Conservation (phyloP, 2,329 filamentous ascomycete genomes). For the Sporothrix variecibatus region DNA sequence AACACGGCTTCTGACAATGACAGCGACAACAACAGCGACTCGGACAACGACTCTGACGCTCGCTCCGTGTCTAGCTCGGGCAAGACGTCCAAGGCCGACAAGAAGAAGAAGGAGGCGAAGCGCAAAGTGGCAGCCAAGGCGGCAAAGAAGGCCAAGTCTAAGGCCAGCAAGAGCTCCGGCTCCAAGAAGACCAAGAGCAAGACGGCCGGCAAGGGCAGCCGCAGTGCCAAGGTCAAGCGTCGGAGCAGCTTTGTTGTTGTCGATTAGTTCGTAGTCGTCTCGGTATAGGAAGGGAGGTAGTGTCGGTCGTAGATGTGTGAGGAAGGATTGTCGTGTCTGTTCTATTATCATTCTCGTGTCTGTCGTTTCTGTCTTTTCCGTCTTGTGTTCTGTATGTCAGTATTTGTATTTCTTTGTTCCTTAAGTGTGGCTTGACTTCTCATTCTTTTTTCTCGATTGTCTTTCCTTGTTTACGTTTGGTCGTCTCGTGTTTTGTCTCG, state of each 20-base stretch:
- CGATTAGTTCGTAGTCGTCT: background rate
- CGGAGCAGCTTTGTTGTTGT: conserved; percentile 13
- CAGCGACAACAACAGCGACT: background rate
- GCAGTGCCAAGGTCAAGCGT: conserved; percentile 20
- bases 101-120: background rate
- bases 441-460: background rate
- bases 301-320: background rate
- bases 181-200: conserved; percentile 16
- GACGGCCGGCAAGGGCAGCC: conserved; percentile 8
- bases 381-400: background rate
- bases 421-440: background rate
- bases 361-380: background rate
- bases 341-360: background rate
- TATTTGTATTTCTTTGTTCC: background rate
- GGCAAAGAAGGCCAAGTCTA: background rate
- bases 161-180: background rate
- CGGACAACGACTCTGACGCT: background rate
- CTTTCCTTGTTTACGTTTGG: background rate
- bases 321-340: background rate
- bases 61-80: background rate
- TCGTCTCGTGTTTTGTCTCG: background rate
- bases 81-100: background rate
- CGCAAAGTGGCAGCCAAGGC: background rate
- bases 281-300: background rate
- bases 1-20: background rate